Base-by-base conservation (phyloP, 768 basidiomycete species). In the Leccinum rimulosum region DNA sequence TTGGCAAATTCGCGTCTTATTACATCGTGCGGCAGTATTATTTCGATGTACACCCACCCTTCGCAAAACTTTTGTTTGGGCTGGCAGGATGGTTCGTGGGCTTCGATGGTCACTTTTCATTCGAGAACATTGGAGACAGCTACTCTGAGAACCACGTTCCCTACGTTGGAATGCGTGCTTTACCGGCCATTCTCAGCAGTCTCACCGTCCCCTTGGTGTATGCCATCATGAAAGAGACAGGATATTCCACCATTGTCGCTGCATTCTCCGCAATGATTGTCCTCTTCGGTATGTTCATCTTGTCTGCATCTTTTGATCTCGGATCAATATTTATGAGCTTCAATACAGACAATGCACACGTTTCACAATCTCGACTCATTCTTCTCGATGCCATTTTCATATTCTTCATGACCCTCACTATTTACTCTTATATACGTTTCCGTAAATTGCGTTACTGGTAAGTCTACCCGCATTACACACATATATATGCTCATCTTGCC, bases 31-130 rank as follows among this genome's bases (percentile, higher is more conserved):
- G 96, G 63, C 85, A 97, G 75, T 99, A 98, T 78, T 98, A 98
- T 77, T 99, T 99, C 79, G 97, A 99, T 72, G 96, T 99, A 8
- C 97, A 99, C 68, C 97, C 97, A 38, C 97, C 97, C 2, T 84
- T 98, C 54, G 95, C 97, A 45, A 99, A 99, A 73, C 82, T 99
- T 60, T 80, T 99, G 27, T 93, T 96, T 68, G 97, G 88, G 45
- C 82, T 97, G 35, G 91, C 92, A 30, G 97, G 94, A 61, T 98
- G 93, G 93, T 90, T 95, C 58, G 92, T 95, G 31, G 97, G 96
- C 10, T 98, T 95, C 69, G 91, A 98, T 65, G 97, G 97, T 43
- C 80, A 88, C 53, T 99, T 98, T 75, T 81, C 86, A 30, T 99
- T 99, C 79, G 91, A 97, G 60, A 88, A 86, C 67, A 98, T 99